Percentiles rank a stretch among this genome's conserved stretches.
Conservation (phyloP, 2,329 filamentous ascomycete species). For the Alternaria viburni region DNA sequence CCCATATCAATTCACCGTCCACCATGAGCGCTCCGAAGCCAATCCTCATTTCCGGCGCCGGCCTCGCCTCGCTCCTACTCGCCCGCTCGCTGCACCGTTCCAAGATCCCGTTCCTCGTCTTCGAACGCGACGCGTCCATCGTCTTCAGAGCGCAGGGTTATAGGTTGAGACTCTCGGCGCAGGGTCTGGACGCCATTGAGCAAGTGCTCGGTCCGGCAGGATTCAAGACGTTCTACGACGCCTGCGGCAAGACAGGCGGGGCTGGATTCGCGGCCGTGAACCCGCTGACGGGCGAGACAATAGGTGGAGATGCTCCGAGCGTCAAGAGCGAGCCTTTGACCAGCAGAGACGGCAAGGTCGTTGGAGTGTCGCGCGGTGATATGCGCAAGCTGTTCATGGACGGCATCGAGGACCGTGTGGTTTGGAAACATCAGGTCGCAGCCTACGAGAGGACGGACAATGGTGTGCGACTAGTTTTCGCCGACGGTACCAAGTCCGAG, state of each 20-base stretch:
- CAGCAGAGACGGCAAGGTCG: conserved; percentile 64
- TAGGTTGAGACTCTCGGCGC: conserved; percentile 62
- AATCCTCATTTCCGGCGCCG: conserved; percentile 49
- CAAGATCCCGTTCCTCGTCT: conserved; percentile 43
- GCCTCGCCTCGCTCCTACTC: conserved; percentile 41
- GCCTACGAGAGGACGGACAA: conserved; percentile 63
- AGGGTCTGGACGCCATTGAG: conserved; percentile 67
- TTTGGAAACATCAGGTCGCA: conserved; percentile 63
- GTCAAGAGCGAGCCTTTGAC: conserved; percentile 44
- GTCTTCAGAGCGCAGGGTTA: conserved; percentile 68
- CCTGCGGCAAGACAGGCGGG: conserved; percentile 66
- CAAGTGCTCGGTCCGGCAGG: conserved; percentile 58
- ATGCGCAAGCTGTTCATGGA: conserved; percentile 66
- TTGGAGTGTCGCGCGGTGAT: conserved; percentile 68
- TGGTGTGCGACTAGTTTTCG: conserved; percentile 65
- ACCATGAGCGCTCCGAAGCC: conserved; percentile 42
- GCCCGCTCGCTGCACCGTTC: conserved; percentile 37
- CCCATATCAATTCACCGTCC: background rate
- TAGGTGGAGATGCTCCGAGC: conserved; percentile 27
- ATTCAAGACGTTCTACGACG: conserved; percentile 64
- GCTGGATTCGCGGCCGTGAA: conserved; percentile 59
- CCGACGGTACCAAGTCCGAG: conserved; percentile 64
- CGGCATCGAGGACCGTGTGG: conserved; percentile 62
- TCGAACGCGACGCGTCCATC: conserved; percentile 54
- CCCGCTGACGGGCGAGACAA: conserved; percentile 60